These are phyloP conservation scores for Olyra latifolia DNA, from an alignment of 176 grass and related monocot species.

Conservation along the genomic window DNA sequence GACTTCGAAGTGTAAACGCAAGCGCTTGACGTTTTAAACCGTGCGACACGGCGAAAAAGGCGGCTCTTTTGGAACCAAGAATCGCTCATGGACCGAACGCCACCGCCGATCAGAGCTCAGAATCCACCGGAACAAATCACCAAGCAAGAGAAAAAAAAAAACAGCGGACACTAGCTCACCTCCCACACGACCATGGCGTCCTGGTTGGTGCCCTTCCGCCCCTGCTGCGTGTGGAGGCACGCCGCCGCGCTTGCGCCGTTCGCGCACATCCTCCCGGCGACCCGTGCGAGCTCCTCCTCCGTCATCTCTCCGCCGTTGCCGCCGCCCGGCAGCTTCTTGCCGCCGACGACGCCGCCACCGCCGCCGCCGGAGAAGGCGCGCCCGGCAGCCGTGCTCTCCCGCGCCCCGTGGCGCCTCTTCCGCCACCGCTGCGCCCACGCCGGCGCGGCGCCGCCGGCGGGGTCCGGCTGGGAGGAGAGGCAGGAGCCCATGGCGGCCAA, in stretches of 20 bases:
- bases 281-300: conserved; percentile 63
- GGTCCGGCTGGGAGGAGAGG: conserved; percentile 53
- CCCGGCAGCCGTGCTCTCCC: neutral
- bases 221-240: conserved; percentile 96
- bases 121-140: conserved; percentile 28
- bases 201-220: conserved; percentile 95
- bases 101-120: conserved; percentile 6
- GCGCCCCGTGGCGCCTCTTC: conserved; percentile 37
- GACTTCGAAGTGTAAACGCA: conserved; percentile 17
- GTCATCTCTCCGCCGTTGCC: conserved; percentile 37
- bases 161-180: conserved; percentile 45
- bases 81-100: conserved; percentile 12
- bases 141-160: neutral
- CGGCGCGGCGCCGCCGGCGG: conserved; percentile 22
- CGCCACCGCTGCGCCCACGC: conserved; percentile 49
- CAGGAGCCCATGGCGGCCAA: conserved; percentile 77
- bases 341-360: conserved; percentile 14
- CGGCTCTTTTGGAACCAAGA: conserved; percentile 19
- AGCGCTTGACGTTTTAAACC: conserved; percentile 22
- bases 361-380: conserved; percentile 13
- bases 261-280: conserved; percentile 69
- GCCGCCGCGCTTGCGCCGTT: conserved; percentile 63
- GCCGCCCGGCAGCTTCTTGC: conserved; percentile 21
- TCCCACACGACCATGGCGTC: conserved; percentile 98
- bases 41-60: conserved; percentile 7